Evolutionary conservation across 2,329 filamentous ascomycete species (phyloP).

Genomic region (Aspergillus oerlinghausenensis): DNA sequence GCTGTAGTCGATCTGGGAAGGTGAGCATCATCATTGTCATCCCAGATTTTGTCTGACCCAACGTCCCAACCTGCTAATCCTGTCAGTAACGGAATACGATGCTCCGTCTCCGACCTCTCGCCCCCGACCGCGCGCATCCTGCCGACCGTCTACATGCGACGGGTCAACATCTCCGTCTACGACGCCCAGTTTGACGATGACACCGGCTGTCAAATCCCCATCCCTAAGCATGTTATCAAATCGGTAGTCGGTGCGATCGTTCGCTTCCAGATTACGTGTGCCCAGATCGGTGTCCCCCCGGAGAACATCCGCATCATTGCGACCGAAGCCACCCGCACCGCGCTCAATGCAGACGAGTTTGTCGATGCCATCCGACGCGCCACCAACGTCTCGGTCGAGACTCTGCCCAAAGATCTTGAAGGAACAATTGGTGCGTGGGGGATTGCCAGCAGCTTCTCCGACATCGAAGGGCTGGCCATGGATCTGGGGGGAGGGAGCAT

Average conservation of each 20-base stretch:
- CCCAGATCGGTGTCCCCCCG: slow-evolving; percentile 59
- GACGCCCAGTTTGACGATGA: slow-evolving; percentile 57
- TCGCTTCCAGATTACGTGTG: slow-evolving; percentile 67
- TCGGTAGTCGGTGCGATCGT: slow-evolving; percentile 62
- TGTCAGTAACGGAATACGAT: slow-evolving; percentile 76
- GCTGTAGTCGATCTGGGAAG: slow-evolving; percentile 37
- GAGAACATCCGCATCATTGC: slow-evolving; percentile 68
- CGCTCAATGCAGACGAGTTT: slow-evolving; percentile 68
- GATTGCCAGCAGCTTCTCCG: slow-evolving; percentile 67
- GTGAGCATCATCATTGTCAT: slow-evolving; percentile 16
- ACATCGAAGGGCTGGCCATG: slow-evolving; percentile 71
- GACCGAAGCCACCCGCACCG: slow-evolving; percentile 82
- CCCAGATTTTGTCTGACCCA: neutral
- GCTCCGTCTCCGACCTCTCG: slow-evolving; percentile 76
- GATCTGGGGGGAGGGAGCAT: slow-evolving; percentile 72
- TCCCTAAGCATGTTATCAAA: slow-evolving; percentile 56
- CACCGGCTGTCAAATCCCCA: slow-evolving; percentile 45
- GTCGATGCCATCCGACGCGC: slow-evolving; percentile 57
- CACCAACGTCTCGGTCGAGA: slow-evolving; percentile 63
- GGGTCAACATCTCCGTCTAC: slow-evolving; percentile 77
- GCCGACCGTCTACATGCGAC: slow-evolving; percentile 69
- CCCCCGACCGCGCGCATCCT: slow-evolving; percentile 68
- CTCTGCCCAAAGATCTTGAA: slow-evolving; percentile 75
- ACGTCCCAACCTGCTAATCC: neutral
- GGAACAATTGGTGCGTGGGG: slow-evolving; percentile 78